Percentiles rank a stretch among this genome's conserved stretches.
These are phyloP conservation scores for Stephania japonica DNA, from an alignment of 164 flowering plant species.

Conservation along the genomic window DNA sequence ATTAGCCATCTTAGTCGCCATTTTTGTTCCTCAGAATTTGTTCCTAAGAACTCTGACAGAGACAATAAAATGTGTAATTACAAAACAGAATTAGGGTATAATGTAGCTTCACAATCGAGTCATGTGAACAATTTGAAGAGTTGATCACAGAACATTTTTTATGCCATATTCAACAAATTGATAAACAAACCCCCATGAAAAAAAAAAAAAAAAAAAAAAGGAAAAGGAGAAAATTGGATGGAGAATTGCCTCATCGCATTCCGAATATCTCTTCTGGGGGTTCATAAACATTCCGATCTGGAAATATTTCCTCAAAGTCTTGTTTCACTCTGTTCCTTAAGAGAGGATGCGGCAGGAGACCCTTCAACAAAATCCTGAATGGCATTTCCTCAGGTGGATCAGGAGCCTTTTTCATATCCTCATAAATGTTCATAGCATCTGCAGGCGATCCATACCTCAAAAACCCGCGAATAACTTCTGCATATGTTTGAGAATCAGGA, in stretches of 20 bases:
- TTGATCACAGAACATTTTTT: neutral
- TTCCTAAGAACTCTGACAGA: no score
- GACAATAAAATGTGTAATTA: neutral
- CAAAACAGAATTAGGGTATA: neutral
- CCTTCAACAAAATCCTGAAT: slow-evolving; percentile 80
- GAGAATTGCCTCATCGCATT: slow-evolving; percentile 35
- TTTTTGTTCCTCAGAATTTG: no score
- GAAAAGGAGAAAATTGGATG: neutral
- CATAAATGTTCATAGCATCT: slow-evolving; percentile 93
- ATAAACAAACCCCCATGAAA: neutral
- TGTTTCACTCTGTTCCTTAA: slow-evolving; percentile 81
- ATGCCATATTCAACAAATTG: neutral
- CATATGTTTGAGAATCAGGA: slow-evolving; percentile 85
- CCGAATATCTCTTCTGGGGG: slow-evolving; percentile 95
- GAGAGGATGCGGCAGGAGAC: slow-evolving; percentile 84
- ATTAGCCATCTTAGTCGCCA: no score
- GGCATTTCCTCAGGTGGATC: slow-evolving; percentile 92
- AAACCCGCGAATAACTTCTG: slow-evolving; percentile 81
- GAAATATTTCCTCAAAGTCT: slow-evolving; percentile 90
- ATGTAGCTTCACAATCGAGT: neutral
- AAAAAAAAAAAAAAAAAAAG: neutral
- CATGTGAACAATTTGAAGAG: neutral
- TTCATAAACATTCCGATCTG: slow-evolving; percentile 77
- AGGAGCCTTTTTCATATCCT: slow-evolving; percentile 89
- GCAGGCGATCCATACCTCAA: slow-evolving; percentile 79